Evolutionary conservation across 2,329 filamentous ascomycete species (phyloP), one percentile per base, ranked within the genome.

Genomic region (Didymosphaeria variabile): DNA sequence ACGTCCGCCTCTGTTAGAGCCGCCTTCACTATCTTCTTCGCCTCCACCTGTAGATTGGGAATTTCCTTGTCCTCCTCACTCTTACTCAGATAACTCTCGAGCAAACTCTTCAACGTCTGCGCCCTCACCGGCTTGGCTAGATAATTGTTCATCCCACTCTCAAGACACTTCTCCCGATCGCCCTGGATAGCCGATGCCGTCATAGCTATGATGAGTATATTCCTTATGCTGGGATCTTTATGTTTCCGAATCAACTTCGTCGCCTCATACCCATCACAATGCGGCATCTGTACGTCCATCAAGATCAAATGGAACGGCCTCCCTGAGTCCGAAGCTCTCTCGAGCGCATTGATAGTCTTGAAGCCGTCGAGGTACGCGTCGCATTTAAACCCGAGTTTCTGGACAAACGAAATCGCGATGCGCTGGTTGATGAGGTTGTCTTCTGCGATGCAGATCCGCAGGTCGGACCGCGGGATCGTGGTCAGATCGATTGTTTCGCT

Each of bases 241-340:
- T 97, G 93, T 67, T 88, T 87, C 10, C 94, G 89, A 47, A 97
- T 88, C 60, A 93, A 85, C 66, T 91, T 90, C 0, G 94, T 97
- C 1, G 94, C 93, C 77, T 97, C 91, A 75, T 97, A 97, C 6
- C 94, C 94, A 75, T 97, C 94, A 9, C 97, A 86, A 3, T 96
- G 88, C 0, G 94, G 94, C 94, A 97, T 97, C 79, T 97, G 93
- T 3, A 97, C 93, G 75, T 97, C 94, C 94, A 97, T 97, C 47
- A 97, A 85, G 44, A 97, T 90, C 34, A 97, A 86, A 72, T 97
- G 93, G 79, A 96, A 97, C 0, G 93, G 94, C 9, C 83, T 83
- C 1, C 90, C 90, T 64, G 91, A 90, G 47, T 82, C 84, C 3
- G 91, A 90, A 64, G 90, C 91, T 54, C 87, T 82, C 9, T 90